phyloP scores from a whole-genome alignment of 148 eudicot genomes.

The Agrostemma githago region DNA sequence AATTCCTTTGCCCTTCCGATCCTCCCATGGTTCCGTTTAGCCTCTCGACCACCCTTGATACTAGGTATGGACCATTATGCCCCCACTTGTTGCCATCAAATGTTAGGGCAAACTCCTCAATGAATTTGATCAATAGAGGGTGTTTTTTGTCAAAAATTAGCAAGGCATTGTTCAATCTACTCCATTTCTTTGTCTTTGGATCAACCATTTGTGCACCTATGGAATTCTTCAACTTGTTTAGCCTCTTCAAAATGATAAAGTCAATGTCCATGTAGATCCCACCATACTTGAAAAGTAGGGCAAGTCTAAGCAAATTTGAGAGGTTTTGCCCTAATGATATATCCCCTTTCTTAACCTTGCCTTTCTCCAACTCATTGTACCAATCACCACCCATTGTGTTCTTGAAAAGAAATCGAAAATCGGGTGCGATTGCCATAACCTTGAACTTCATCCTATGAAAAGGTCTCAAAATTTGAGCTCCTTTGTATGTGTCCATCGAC shows the following conservation, averaged over 20 bases:
- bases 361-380: conserved; percentile 44
- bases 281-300: conserved; percentile 66
- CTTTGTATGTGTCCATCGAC: conserved; percentile 53
- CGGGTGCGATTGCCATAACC: conserved; percentile 57
- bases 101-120: conserved; percentile 68
- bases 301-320: conserved; percentile 71
- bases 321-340: conserved; percentile 75
- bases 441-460: conserved; percentile 39
- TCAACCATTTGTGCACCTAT: conserved; percentile 79
- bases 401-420: conserved; percentile 53
- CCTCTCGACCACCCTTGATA: conserved; percentile 69
- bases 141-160: conserved; percentile 72
- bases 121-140: conserved; percentile 56
- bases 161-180: conserved; percentile 75
- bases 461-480: conserved; percentile 43
- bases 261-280: conserved; percentile 83
- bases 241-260: conserved; percentile 54
- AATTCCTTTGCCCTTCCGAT: conserved; percentile 23
- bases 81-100: conserved; percentile 93
- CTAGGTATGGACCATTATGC: conserved; percentile 81
- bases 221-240: conserved; percentile 41
- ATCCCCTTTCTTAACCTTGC: conserved; percentile 48
- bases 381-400: conserved; percentile 54
- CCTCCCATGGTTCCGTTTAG: conserved; percentile 17
- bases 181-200: conserved; percentile 55